Percentiles rank a stretch among this genome's conserved stretches.
phyloP scores from a whole-genome alignment of 306 rosid genomes.

The Pterocarpus santalinus region DNA sequence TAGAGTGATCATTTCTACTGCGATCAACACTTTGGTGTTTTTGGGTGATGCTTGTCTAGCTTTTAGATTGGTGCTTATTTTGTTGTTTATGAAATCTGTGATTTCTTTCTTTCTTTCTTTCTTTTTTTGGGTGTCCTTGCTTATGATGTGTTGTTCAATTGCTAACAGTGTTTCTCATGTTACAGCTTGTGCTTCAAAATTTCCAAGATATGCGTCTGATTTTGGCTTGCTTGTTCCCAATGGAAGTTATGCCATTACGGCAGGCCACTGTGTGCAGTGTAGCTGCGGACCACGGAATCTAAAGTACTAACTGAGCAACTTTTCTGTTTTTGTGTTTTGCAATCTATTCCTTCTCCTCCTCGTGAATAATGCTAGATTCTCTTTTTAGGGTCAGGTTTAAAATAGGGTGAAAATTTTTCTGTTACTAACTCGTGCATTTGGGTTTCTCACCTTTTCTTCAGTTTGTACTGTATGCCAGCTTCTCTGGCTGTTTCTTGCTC shows the following conservation, averaged over 20 bases:
- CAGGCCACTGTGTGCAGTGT: conserved; percentile 95
- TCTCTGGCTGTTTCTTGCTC: conserved; percentile 96
- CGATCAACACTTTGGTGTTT: too few species aligned
- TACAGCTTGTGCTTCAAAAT: conserved; percentile 89
- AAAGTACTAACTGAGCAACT: conserved; percentile 64
- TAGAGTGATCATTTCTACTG: too few species aligned
- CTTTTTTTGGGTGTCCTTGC: background rate
- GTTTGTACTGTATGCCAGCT: conserved; percentile 97
- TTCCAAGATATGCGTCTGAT: conserved; percentile 77
- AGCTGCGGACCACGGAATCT: conserved; percentile 92
- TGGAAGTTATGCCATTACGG: conserved; percentile 94
- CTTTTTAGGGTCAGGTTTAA: background rate
- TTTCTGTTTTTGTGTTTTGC: conserved; percentile 11
- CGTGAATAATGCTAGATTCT: background rate
- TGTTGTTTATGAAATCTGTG: background rate
- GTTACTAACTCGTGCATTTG: conserved; percentile 34
- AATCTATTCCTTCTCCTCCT: conserved; percentile 13
- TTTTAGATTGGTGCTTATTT: background rate
- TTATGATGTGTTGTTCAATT: conserved; percentile 18
- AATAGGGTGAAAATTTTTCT: background rate
- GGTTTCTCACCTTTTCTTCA: conserved; percentile 47
- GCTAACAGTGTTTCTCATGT: conserved; percentile 29
- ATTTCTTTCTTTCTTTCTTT: background rate
- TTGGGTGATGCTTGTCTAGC: background rate
- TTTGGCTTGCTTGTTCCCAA: conserved; percentile 90